Percentiles rank a stretch among this genome's conserved stretches.
These are phyloP conservation scores for Myxozyma melibiosi DNA, from an alignment of 805 yeast genomes.

Conservation along the genomic window DNA sequence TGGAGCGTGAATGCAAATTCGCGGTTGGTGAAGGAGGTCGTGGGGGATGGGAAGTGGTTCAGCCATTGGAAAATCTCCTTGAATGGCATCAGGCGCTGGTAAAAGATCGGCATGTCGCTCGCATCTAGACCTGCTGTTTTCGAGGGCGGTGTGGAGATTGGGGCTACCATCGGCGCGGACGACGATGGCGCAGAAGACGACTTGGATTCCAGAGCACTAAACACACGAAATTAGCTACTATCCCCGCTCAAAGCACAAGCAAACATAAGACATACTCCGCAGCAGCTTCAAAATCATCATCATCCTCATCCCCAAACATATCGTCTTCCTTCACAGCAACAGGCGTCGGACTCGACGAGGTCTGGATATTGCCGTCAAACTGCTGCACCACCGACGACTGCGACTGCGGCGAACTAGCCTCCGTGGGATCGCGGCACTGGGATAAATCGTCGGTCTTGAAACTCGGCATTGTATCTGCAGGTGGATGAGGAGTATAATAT, in stretches of 20 bases:
- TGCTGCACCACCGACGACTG: constrained; percentile 16
- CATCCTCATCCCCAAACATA: constrained; percentile 2
- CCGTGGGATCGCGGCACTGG: background rate
- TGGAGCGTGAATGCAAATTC: constrained; percentile 91
- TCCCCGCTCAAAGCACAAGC: background rate
- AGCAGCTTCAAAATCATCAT: background rate
- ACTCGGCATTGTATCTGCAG: constrained; percentile 18
- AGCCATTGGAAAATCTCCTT: constrained; percentile 79
- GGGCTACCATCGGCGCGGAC: background rate
- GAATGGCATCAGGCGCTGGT: constrained; percentile 48
- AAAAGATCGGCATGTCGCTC: constrained; percentile 62
- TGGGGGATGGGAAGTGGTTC: constrained; percentile 77
- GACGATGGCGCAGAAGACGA: background rate
- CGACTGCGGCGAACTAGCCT: constrained; percentile 25
- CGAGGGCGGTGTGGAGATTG: background rate
- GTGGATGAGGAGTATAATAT: too few relatives aligned
- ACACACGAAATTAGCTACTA: background rate
- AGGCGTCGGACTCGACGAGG: constrained; percentile 7
- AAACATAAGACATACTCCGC: background rate
- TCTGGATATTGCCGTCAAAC: constrained; percentile 5
- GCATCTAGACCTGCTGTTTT: background rate
- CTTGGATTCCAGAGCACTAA: too few relatives aligned
- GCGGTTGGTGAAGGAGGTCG: constrained; percentile 77
- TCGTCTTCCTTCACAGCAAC: background rate
- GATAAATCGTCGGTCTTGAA: constrained; percentile 14